Evolutionary conservation across 331 rosid genomes (phyloP).

Genomic region (Rosa hybrid): DNA sequence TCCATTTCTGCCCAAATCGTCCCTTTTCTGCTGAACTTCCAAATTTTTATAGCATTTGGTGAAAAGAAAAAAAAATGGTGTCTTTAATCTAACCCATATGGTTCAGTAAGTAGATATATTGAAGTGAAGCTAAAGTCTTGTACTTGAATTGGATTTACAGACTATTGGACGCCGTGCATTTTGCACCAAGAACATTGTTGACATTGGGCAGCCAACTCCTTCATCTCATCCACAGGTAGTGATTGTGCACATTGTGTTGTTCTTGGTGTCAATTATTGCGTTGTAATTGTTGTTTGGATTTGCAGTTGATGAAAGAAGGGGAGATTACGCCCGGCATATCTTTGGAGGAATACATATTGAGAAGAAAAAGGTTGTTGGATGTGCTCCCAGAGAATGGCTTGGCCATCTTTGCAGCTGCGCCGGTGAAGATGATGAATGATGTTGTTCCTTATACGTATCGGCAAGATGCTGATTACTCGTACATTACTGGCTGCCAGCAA

Average conservation of each 20-base stretch:
- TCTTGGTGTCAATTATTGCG: slow-evolving; percentile 1
- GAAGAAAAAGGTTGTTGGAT: slow-evolving; percentile 81
- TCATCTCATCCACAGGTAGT: slow-evolving; percentile 82
- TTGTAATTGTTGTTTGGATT: slow-evolving; percentile 22
- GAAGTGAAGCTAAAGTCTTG: not conserved
- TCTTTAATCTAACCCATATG: not conserved
- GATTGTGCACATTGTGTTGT: slow-evolving; percentile 9
- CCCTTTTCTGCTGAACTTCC: not conserved
- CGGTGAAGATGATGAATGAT: slow-evolving; percentile 94
- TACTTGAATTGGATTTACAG: slow-evolving; percentile 36
- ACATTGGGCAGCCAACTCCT: slow-evolving; percentile 88
- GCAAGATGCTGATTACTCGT: slow-evolving; percentile 84
- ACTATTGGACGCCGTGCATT: slow-evolving; percentile 50
- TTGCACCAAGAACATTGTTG: slow-evolving; percentile 46
- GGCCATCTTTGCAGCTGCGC: slow-evolving; percentile 91
- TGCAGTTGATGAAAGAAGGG: slow-evolving; percentile 79
- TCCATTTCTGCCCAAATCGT: not conserved
- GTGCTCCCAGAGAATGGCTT: slow-evolving; percentile 82
- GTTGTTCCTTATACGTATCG: slow-evolving; percentile 92
- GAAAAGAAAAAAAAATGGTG: not conserved
- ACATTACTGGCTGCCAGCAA: slow-evolving; percentile 94
- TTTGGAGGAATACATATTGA: slow-evolving; percentile 62
- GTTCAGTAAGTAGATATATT: not conserved
- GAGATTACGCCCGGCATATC: slow-evolving; percentile 84
- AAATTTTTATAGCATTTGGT: not conserved